phyloP scores from a whole-genome alignment of 2,329 filamentous ascomycete genomes.

The Trichophyton rubrum region DNA sequence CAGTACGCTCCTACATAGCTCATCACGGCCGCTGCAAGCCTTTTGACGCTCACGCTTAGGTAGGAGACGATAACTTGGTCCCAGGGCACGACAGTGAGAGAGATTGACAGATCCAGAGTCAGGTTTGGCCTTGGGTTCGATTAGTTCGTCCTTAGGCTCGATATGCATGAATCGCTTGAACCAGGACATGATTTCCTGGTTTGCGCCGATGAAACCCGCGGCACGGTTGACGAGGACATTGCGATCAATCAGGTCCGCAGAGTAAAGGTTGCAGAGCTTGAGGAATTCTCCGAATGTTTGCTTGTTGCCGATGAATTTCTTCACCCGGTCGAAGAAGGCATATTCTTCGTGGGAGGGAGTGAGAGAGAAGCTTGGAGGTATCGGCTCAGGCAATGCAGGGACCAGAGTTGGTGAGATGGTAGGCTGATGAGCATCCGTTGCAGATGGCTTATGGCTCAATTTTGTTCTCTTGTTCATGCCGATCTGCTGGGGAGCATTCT shows the following conservation, averaged over 20 bases:
- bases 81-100: conserved; percentile 89
- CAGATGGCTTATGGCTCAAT: conserved; percentile 52
- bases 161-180: conserved; percentile 70
- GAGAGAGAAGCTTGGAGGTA: conserved; percentile 60
- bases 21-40: conserved; percentile 84
- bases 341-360: conserved; percentile 76
- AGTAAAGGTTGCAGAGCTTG: conserved; percentile 92
- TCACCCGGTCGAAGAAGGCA: conserved; percentile 87
- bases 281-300: conserved; percentile 89
- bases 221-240: conserved; percentile 72
- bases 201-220: conserved; percentile 72
- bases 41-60: conserved; percentile 85
- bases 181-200: conserved; percentile 75
- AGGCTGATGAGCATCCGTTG: conserved; percentile 42
- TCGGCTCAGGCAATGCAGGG: conserved; percentile 73
- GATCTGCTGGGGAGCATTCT: conserved; percentile 27
- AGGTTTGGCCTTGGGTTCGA: conserved; percentile 64
- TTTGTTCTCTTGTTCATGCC: conserved; percentile 53
- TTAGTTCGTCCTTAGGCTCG: conserved; percentile 61
- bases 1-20: conserved; percentile 81
- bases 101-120: conserved; percentile 72
- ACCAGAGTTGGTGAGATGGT: conserved; percentile 75
- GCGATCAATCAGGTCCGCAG: conserved; percentile 80
- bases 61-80: conserved; percentile 85
- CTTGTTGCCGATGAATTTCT: conserved; percentile 91